Evolutionary conservation across 176 grass and related monocot genomes (phyloP), one percentile per base, ranked within the genome.

Genomic region (Pontederia paniculata): DNA sequence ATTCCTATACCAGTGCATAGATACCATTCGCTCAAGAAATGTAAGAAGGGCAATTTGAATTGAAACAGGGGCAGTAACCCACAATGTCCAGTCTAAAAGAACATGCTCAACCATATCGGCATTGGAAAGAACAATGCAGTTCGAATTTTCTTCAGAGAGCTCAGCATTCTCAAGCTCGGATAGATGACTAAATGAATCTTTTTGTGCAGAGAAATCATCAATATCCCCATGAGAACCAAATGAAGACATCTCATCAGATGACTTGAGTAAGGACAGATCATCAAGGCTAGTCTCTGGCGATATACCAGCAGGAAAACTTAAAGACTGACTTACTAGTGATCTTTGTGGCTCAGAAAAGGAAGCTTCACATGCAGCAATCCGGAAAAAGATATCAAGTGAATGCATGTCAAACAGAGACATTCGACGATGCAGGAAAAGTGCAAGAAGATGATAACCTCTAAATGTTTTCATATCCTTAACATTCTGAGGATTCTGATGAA

Each of bases 41-140:
- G 75, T 80, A 53, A 98, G 86, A 66, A 98, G 80, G 55, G 94
- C 84, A 70, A 98, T 98, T 76, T 98, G 94, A 60, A 98, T 77
- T 50, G 87, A 84, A 76, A 98, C 81, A 56, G 94, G 80, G 37
- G 94, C 83, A 58, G 72, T 72, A 67, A 98, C 94, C 94, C 94
- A 98, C 58, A 98, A 75, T 72, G 87, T 98, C 94, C 94, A 98
- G 75, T 98, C 94, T 52, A 98, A 79, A 52, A 98, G 81, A 60
- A 93, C 87, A 64, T 98, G 94, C 70, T 98, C 94, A 23, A 98
- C 94, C 94, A 98, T 98, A 77, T 98, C 87, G 46, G 94, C 80
- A 81, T 98, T 98, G 72, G 94, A 91, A 54, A 98, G 84, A 65
- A 98, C 86, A 77, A 98, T 77, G 69, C 85, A 98, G 50, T 84